These are phyloP conservation scores for Spathaspora arborariae DNA, from an alignment of 805 yeast species.

Conservation along the genomic window DNA sequence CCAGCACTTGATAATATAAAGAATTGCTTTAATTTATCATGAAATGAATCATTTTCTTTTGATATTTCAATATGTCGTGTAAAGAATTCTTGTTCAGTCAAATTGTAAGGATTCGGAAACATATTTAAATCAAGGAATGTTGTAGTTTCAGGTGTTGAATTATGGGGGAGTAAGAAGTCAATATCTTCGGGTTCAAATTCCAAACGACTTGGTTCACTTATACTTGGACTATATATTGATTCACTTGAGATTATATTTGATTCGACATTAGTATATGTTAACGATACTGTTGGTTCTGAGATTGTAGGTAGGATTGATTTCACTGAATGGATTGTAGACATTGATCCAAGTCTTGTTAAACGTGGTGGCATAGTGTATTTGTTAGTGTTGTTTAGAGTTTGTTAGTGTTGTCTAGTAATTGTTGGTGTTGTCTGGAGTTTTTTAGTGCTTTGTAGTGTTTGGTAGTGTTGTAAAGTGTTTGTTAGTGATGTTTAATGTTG, in stretches of 20 bases:
- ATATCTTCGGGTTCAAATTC: neutral
- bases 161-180: neutral
- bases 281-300: neutral
- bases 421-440: neutral
- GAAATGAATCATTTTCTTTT: constrained; percentile 19
- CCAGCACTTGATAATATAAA: constrained; percentile 82
- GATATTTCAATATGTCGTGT: constrained; percentile 14
- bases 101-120: constrained; percentile 8
- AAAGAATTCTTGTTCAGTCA: constrained; percentile 11
- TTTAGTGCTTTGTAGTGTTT: no score
- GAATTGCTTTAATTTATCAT: constrained; percentile 56
- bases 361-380: no score
- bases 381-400: no score
- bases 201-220: no score
- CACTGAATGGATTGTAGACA: neutral
- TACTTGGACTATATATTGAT: neutral
- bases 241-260: neutral
- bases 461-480: no score
- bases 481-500: no score
- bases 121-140: constrained; percentile 13
- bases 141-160: neutral
- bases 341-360: no score
- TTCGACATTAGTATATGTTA: neutral
- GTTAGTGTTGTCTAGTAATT: no score
- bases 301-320: neutral